Evolutionary conservation across 352 stramenopile genomes (phyloP).

Genomic region (Aphanomyces invadans): DNA sequence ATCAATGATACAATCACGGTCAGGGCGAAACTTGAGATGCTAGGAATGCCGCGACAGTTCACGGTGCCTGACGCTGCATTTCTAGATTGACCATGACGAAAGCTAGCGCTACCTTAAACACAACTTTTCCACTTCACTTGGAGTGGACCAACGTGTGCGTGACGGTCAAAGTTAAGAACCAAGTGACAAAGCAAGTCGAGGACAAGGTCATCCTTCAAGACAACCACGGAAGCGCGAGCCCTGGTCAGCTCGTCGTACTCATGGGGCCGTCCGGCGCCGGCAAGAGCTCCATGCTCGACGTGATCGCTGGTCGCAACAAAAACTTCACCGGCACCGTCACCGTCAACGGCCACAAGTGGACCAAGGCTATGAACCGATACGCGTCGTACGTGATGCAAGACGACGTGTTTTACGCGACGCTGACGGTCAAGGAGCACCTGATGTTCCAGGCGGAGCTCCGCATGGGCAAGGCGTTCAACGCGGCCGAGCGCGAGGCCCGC

Average conservation of each 20-base stretch:
- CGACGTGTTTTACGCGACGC: conserved; percentile 79
- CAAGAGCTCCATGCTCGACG: conserved; percentile 92
- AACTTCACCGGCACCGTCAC: conserved; percentile 45
- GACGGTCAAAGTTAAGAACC: conserved; percentile 33
- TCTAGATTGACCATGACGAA: no score
- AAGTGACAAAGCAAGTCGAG: conserved; percentile 35
- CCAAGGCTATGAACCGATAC: conserved; percentile 29
- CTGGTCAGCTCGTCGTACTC: conserved; percentile 52
- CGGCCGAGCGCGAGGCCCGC: conserved; percentile 28
- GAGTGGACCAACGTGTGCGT: conserved; percentile 40
- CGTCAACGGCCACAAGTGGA: conserved; percentile 57
- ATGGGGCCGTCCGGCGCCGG: conserved; percentile 66
- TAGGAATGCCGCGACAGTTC: no score
- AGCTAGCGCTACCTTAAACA: no score
- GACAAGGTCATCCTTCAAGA: conserved; percentile 48
- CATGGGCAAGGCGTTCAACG: conserved; percentile 35
- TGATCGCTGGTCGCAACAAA: conserved; percentile 86
- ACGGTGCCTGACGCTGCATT: no score
- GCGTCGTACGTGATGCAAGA: conserved; percentile 84
- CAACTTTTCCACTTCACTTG: no score
- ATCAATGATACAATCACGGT: no score
- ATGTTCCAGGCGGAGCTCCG: conserved; percentile 76
- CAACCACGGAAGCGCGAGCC: conserved; percentile 37
- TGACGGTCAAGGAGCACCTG: conserved; percentile 87
- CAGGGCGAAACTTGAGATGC: no score